Base-by-base conservation (phyloP, 192 early-diverging fungal species). In the Backusella liffmaniae region DNA sequence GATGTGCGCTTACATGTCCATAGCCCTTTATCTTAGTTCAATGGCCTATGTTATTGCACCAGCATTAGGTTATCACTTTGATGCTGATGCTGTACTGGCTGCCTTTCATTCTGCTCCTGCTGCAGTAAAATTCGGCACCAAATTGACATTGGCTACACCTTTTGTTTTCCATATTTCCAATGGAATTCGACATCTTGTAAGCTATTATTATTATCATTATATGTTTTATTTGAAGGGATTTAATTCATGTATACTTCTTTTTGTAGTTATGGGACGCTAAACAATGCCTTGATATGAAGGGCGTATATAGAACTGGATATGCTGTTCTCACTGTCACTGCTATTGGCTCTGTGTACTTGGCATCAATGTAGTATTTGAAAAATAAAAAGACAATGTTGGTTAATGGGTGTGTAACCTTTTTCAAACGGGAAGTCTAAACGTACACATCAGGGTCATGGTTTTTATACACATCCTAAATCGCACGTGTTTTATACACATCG, bases 121-220 rank as follows among this genome's bases (percentile, higher is more conserved):
- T 30, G 86, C 89, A 15, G 82, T 91, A 36, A 84, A 94, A 73
- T 73, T 96, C 16, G 80, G 85, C 6, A 88, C 80, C 42, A 98
- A 98, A 88, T 80, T 86, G 46, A 76, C 90, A 39, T 34, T 97
- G 70, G 90, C 93, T 62, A 74, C 85, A 67, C 91, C 94, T 16
- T 87, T 95, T 76, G 87, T 90, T 71, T 98, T 87, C 90, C 96
- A 98, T 84, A 82, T 86, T 35, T 88, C 94, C 77, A 95, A 93
- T 84, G 95, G 96, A 42, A 72, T 96, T 56, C 88, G 97, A 72
- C 97, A 98, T 86, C 88, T 97, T 92, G 85, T 92, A 85, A 73
- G 86, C 12, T 26, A 35, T 9, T 68, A 68, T 32, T 32, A 32
- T 32, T 32, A 32, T 32, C 10, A 49, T 1, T 18, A 34, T 44